Base-by-base conservation (phyloP, 495 filamentous ascomycete genomes). In the Barbatosphaeria neglecta region DNA sequence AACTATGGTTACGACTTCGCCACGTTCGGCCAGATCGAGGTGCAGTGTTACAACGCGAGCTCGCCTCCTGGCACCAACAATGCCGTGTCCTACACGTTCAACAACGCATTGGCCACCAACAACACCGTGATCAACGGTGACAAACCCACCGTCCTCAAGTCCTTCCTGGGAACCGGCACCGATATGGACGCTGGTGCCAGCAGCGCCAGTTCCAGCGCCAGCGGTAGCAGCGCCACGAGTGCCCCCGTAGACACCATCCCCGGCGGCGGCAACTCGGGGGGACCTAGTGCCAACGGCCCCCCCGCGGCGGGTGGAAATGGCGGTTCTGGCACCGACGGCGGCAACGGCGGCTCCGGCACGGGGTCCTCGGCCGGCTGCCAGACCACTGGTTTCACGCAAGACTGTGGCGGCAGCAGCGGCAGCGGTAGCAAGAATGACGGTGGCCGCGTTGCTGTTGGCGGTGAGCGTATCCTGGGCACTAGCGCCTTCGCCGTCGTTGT, bases 1-100 rank as follows among this genome's bases (percentile, higher is more conserved):
- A 67, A 82, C 35, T 68, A 80, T 57, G 85, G 86, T 9, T 96
- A 96, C 73, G 93, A 94, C 74, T 95, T 84, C 63, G 85, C 88
- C 43, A 79, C 75, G 23, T 77, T 95, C 54, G 74, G 77, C 44
- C 80, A 90, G 28, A 77, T 98, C 47, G 76, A 66, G 22, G 80
- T 98, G 17, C 60, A 86, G 47, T 98, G 92, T 82, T 97, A 87
- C 68, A 68, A 86, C 50, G 74, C 87, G 17, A 80, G 82, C 13
- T 60, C 61, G 13, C 48, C 53, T 3, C 74, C 71, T 1, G 81
- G 76, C 38, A 78, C 78, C 45, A 80, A 78, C 57, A 73, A 71
- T 41, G 70, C 68, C 20, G 76, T 73, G 45, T 80, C 83, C 22
- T 98, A 98, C 70, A 72, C 80, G 50, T 95, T 86, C 69, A 81